Base-by-base conservation (phyloP, 2,329 filamentous ascomycete species). In the Neonectria sp. region DNA sequence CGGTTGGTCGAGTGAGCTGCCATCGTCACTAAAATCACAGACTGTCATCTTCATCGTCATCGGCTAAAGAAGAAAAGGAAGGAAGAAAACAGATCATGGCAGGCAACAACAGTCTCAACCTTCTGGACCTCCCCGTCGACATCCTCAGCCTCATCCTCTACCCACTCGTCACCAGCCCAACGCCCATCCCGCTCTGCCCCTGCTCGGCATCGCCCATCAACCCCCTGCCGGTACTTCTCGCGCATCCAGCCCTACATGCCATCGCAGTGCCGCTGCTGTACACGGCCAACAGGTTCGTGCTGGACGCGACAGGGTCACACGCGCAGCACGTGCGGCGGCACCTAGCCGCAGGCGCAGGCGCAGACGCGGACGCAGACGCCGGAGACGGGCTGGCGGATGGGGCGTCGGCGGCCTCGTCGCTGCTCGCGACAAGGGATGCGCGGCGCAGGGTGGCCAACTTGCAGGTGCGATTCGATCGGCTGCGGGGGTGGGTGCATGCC, bases 61-160 rank as follows among this genome's bases (percentile, higher is more conserved):
- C 40, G 29, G 2, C 37, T n/a, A 6, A 17, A 40, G 15, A 17
- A n/a, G 6, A 40, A 40, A 35, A 40, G n/a, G 25, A 6, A 17
- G 15, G 13, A 17, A 8, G 2, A 15, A 56, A 35, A 57, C 48
- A n/a, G 55, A 53, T 63, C 51, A 73, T 73, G 68, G 48, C 67
- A 53, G 53, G 31, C 59, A 64, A 25, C 15, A 40, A 17, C 49
- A 67, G n/a, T 33, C 67, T 78, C 43, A 75, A 79, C 55, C 63
- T 81, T 6, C 75, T 81, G 5, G 79, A 81, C 40, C 73, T 81
- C 3, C 79, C 79, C 3, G 70, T 79, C 64, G 79, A 81, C 52
- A 68, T 81, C 15, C 65, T 81, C 48, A 70, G 72, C 45, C 71
- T 79, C 52, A 78, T 81, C 45, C 69, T 80, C 4, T 60, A 63